These are phyloP conservation scores for Tylopilus balloui DNA, from an alignment of 768 basidiomycete genomes.

Conservation along the genomic window DNA sequence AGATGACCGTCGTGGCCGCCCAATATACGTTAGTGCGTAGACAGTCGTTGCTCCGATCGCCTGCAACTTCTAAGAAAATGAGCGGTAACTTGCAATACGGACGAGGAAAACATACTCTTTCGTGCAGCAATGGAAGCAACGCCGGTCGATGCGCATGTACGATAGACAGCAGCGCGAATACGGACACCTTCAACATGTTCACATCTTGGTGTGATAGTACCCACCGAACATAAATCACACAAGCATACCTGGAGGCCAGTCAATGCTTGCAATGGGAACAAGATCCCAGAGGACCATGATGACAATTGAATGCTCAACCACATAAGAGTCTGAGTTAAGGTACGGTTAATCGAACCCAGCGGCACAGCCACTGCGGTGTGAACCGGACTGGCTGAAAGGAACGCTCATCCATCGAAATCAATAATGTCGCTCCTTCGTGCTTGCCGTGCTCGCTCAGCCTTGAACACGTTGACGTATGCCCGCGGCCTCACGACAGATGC, in stretches of 20 bases:
- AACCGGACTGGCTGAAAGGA: constrained; percentile 3
- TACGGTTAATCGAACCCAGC: too few species aligned
- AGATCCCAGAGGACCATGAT: too few species aligned
- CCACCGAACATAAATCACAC: too few species aligned
- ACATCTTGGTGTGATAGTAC: too few species aligned
- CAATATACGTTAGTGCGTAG: background rate
- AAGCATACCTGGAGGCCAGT: too few species aligned
- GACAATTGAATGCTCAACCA: too few species aligned
- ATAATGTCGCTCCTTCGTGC: constrained; percentile 56
- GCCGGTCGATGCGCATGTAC: constrained; percentile 7
- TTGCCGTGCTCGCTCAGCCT: constrained; percentile 31
- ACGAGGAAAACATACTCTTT: background rate
- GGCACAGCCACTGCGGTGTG: constrained; percentile 23
- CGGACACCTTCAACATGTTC: constrained; percentile 1
- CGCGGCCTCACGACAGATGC: constrained; percentile 22
- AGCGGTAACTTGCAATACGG: background rate
- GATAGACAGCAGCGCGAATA: constrained; percentile 2
- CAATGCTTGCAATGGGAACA: too few species aligned
- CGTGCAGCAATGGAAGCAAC: constrained; percentile 1
- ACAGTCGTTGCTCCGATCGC: background rate
- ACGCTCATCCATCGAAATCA: background rate
- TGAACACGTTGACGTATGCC: constrained; percentile 9
- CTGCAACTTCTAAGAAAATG: constrained; percentile 1
- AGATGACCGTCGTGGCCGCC: too few species aligned
- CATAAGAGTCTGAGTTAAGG: background rate